Base-by-base conservation (phyloP, 768 basidiomycete genomes). In the Rhodotorula paludigena region DNA sequence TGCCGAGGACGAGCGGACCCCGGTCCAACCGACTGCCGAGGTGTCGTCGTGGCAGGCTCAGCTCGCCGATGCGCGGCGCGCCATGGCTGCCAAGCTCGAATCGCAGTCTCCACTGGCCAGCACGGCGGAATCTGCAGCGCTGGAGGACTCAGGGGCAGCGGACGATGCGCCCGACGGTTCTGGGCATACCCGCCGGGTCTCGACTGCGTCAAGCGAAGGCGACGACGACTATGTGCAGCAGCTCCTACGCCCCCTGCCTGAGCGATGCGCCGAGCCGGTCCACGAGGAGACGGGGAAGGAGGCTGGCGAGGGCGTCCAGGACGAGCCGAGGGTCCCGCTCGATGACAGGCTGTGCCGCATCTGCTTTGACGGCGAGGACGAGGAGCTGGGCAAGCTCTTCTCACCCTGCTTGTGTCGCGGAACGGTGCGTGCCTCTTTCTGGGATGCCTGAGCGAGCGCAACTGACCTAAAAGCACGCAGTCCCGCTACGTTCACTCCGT, bases 121-220 rank as follows among this genome's bases (percentile, higher is more conserved):
- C 36, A 36, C 23, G 52, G 10, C 12, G 7, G 82, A 77, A 5
- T 9, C 20, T 7, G 18, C 5, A n/a, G 18, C 28, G 15, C n/a
- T 39, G 15, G 36, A 23, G 16, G 48, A 25, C 2, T 8, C 52
- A 8, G 35, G 23, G 12, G 52, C 7, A 23, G 23, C 18, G 3
- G 52, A 18, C 35, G 33, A 36, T 8, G 12, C 18, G 21, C 23
- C 28, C 9, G 35, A 25, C 33, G 52, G 12, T 21, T 5, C 52
- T 6, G 23, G 16, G 28, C 12, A 28, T 28, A 10, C 32, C 33
- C 32, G 52, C 23, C 16, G 52, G 23, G 18, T 7, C 33, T 21
- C 35, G 33, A 14, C 9, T 23, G 52, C 33, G 23, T 33, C 28
- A 16, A 59, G 33, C 51, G 66, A 53, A 38, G 49, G 60, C 23